Percentiles rank a stretch among this genome's conserved stretches.
Conservation (phyloP, 257 asterid genomes). For the Solanum pimpinellifolium region DNA sequence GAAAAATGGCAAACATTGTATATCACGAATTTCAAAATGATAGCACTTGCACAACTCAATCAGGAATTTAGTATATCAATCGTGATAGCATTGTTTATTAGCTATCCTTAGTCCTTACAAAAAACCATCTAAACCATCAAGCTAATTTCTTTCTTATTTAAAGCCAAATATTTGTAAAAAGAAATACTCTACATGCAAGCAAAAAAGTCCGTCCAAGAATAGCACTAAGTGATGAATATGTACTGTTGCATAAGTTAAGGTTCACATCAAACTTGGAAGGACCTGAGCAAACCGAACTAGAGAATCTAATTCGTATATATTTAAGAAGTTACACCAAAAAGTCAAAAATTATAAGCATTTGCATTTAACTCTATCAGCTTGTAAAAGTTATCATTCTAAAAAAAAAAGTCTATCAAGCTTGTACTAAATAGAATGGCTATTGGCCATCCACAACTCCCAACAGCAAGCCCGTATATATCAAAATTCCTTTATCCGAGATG, state of each 20-base stretch:
- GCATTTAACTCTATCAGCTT: neutral
- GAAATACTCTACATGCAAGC: neutral
- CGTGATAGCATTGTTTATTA: neutral
- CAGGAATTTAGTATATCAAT: neutral
- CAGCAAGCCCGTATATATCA: neutral
- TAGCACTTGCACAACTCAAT: neutral
- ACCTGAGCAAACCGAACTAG: neutral
- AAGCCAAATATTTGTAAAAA: neutral
- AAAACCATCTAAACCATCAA: neutral
- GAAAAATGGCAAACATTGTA: neutral
- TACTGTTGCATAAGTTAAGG: neutral
- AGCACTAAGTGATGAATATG: neutral
- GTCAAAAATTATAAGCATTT: neutral
- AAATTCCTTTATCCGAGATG: neutral
- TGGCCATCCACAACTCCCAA: neutral
- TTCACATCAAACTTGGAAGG: neutral
- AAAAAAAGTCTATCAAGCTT: neutral
- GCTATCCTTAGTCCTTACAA: neutral
- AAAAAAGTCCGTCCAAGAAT: neutral
- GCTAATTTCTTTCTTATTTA: neutral
- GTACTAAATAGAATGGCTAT: neutral
- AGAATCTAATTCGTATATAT: neutral
- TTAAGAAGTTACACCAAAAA: neutral
- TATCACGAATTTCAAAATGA: neutral
- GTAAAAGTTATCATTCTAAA: too few relatives aligned